Base-by-base conservation (phyloP, 768 basidiomycete species). In the Trametes cubensis region DNA sequence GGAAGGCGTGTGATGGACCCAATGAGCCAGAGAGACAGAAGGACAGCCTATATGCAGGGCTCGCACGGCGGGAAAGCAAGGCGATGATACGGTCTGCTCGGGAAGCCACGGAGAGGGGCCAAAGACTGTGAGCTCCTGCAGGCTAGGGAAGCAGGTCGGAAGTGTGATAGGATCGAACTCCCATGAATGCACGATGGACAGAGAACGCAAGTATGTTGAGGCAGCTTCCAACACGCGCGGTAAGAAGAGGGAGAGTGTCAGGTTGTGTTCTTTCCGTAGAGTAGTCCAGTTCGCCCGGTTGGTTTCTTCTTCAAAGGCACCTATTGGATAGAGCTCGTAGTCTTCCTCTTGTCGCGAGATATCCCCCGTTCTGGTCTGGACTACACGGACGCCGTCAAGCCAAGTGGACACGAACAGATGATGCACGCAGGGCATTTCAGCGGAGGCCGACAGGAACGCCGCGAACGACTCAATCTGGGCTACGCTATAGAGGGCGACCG, bases 401-500 rank as follows among this genome's bases (percentile, higher is more conserved):
- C 47, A 59, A 18, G 50, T 45, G 11, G 42, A 59, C 17, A 46
- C 45, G 57, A 42, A 52, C 10, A 59, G 50, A 30, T 52, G 49
- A 18, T 28, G 30, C n/a, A 59, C 58, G 48, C 39, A 26, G 17
- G 41, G 38, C 42, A 7, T 46, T 4, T 38, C 21, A 44, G 17
- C 42, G 39, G 5, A 5, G 4, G 30, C 34, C n/a, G 15, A 11
- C 41, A 59, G n/a, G 15, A 26, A 52, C 4, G 40, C 50, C 10
- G 42, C 40, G 58, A 59, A 59, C 10, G 58, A 42, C 18, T 45
- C 41, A 13, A 72, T 50, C 26, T 67, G 63, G 23, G 60, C 50
- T 8, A 60, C 28, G n/a, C 69, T 68, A 4, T 66, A 44, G 25
- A 73, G 60, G 10, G 67, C 63, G 26, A 73, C 55, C 23, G 69